Evolutionary conservation across 1,284 basidiomycete species (phyloP), one percentile per base, ranked within the genome.

Genomic region (Boletellus sp.): DNA sequence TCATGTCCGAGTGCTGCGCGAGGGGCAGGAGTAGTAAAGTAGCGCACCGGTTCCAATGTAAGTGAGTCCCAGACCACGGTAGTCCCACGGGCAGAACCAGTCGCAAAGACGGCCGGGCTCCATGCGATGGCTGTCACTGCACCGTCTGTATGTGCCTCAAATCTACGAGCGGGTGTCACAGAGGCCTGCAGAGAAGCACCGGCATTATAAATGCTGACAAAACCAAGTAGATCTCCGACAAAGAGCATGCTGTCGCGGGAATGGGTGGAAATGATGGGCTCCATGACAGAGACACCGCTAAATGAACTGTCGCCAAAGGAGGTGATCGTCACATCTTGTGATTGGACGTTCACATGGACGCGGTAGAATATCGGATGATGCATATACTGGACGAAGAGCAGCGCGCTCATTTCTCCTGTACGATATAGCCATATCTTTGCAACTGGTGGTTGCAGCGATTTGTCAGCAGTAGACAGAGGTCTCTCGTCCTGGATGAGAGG

Each of bases 61-160:
- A 92, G 73, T 1, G 81, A 76, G 58, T 92, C 86, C 71, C 83
- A 89, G 12, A 86, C 75, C 19, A 74, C 76, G 18, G 86, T 77
- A 4, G 74, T 73, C 4, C 92, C 91, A 8, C 76, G 71, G 2
- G 79, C 74, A 15, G 83, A 84, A 28, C 89, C 86, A 1, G 84
- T 83, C 22, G 82, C 77, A 40, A 89, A 70, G 3, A 81, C 72
- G 11, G 76, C 61, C 1, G 76, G 70, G 53, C 81, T 83, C 74
- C 82, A 82, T 1, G 80, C 74, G n/a, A 91, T 70, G 8, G 82
- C 76, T 4, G 81, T 84, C 22, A 91, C 74, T 8, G 73, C 59
- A 0, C 78, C 80, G 53, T 86, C 82, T 40, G 72, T 70, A 58
- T 83, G 77, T 1, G 84, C 84, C 57, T 82, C 80, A 53, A 88